Base-by-base conservation (phyloP, 306 rosid species). In the Castanopsis chinensis region DNA sequence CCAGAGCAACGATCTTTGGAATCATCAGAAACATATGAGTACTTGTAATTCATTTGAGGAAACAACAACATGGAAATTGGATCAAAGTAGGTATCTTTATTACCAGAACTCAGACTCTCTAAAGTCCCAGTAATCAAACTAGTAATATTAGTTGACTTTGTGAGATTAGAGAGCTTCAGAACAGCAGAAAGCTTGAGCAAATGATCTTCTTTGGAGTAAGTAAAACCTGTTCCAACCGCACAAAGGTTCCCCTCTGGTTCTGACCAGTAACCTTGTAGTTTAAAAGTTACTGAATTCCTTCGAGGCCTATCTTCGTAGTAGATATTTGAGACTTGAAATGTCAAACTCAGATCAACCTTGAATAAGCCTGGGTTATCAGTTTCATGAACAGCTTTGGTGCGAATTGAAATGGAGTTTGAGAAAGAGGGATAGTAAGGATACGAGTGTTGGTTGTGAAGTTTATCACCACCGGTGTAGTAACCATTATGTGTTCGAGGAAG, bases 161-260 rank as follows among this genome's bases (percentile, higher is more conserved):
- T 76, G 70, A 89, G 78, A 78, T 82, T 82, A 23, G 71, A 14
- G 74, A 91, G 92, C 80, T 88, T 88, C 61, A 91, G 79, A 8
- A 86, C 84, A 82, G 55, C 83, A 73, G 65, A 76, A n/a, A 76
- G 49, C 59, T 76, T 5, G 25, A 33, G 41, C 70, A 33, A 45
- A 4, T 80, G 30, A 84, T 85, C 86, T 70, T 9, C 43, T 37
- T 1, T 37, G 10, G 43, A 37, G 43, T 37, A 37, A 7, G 43
- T 37, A 37, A 37, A 37, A 37, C 43, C 43, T 37, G 43, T 37
- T 37, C 43, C 43, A 37, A 37, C 10, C 43, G 10, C 43, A 37
- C 10, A 37, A 37, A 37, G 10, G 43, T 37, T 37, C 43, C 43
- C 43, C 2, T 1, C 43, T 37, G 10, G 43, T 37, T 37, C 43